Evolutionary conservation across 768 basidiomycete species (phyloP), one percentile per base, ranked within the genome.

Genomic region (Collybia sordida): DNA sequence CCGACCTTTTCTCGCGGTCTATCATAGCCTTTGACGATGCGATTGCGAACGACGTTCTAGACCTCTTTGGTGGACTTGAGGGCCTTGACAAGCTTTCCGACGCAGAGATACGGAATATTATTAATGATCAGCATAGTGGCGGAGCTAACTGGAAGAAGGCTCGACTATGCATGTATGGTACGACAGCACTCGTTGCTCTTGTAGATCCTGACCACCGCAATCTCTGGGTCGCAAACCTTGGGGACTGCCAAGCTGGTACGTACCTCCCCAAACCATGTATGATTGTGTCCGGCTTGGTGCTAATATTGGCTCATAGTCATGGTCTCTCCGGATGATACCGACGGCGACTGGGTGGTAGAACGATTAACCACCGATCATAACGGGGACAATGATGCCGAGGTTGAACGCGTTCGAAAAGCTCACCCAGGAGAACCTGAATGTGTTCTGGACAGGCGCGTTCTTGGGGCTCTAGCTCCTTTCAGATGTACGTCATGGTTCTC

Each of bases 161-260:
- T 17, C 69, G 84, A 43, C 72, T 88, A 42, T 86, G 85, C 61
- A 87, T 91, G 81, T 86, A 88, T 57, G 89, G 89, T 18, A 88
- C 85, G 0, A 90, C 89, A 2, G 87, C 85, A 4, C 77, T 90
- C 25, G 78, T 90, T 36, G 79, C 88, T 7, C 74, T 91, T 31
- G 77, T 86, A 36, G 87, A 90, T 67, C 86, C 88, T 28, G 72
- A 80, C 17, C 78, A 80, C 54, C 72, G 78, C 59, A 80, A 88
- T 54, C 69, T 90, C 18, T 91, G 89, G 89, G 68, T 90, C 41
- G 88, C 88, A 5, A 90, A 90, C 60, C 73, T 91, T 22, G 89
- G 89, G 12, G 89, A 91, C 60, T 90, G 86, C 63, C 84, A 87
- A 73, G 86, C 86, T 52, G 74, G 88, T 88, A 55, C 54, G 84